Evolutionary conservation across 2,329 filamentous ascomycete species (phyloP).

Genomic region (Penicillium sp.): DNA sequence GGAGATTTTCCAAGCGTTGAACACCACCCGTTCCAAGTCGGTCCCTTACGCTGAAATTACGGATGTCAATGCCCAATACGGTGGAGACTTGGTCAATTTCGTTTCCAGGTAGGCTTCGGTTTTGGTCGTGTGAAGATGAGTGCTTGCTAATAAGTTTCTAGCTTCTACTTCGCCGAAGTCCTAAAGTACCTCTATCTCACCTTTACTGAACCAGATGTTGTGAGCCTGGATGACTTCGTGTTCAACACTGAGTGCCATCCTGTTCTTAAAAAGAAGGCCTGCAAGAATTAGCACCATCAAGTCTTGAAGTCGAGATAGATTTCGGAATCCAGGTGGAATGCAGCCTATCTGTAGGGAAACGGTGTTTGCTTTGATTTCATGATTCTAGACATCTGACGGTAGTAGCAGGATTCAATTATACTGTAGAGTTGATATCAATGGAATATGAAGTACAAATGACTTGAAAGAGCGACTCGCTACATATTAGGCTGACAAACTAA

Average conservation of each 20-base stretch:
- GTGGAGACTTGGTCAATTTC: slow-evolving; percentile 18
- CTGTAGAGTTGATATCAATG: too few relatives aligned
- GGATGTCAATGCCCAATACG: slow-evolving; percentile 17
- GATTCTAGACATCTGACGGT: too few relatives aligned
- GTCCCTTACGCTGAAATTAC: slow-evolving; percentile 22
- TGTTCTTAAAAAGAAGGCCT: slow-evolving; percentile 13
- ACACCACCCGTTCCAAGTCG: slow-evolving; percentile 14
- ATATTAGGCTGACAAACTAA: too few relatives aligned
- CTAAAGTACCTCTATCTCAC: slow-evolving; percentile 70
- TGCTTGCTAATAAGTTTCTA: not conserved
- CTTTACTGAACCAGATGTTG: slow-evolving; percentile 62
- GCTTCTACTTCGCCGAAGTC: slow-evolving; percentile 57
- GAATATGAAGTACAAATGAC: too few relatives aligned
- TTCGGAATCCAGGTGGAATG: too few relatives aligned
- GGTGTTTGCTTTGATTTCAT: too few relatives aligned
- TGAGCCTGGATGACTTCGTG: slow-evolving; percentile 69
- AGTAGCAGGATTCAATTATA: too few relatives aligned
- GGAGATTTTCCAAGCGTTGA: slow-evolving; percentile 22
- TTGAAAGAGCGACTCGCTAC: too few relatives aligned
- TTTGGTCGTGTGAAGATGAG: not conserved
- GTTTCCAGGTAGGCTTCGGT: slow-evolving; percentile 12
- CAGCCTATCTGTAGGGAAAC: too few relatives aligned
- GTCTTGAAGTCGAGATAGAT: not conserved
- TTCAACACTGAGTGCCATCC: slow-evolving; percentile 68
- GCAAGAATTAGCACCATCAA: not conserved